phyloP scores from a whole-genome alignment of 768 basidiomycete genomes.

The Suillus brevipes region DNA sequence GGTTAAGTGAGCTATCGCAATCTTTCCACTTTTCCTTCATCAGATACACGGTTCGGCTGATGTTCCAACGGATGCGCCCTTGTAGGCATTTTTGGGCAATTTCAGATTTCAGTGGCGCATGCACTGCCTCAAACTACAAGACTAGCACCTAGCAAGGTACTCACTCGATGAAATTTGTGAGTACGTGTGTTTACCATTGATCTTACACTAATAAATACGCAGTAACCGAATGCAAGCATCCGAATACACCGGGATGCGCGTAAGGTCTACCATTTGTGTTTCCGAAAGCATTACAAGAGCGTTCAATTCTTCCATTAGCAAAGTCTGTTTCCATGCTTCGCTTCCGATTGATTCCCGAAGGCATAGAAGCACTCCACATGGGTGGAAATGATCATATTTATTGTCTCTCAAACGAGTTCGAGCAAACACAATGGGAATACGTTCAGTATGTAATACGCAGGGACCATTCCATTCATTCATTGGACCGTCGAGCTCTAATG shows the following conservation, averaged over 20 bases:
- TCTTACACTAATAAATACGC: no score
- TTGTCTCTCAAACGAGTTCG: neutral
- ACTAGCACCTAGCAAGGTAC: neutral
- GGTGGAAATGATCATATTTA: neutral
- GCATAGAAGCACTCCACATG: neutral
- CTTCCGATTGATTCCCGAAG: neutral
- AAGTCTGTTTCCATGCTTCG: neutral
- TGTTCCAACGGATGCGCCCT: neutral
- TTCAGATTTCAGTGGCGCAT: neutral
- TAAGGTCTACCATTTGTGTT: neutral
- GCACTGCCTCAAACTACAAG: neutral
- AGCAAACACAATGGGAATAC: neutral
- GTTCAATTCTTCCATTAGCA: neutral
- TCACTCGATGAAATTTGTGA: neutral
- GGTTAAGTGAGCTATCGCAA: neutral
- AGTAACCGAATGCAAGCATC: neutral
- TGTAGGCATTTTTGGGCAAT: neutral
- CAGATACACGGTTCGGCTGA: neutral
- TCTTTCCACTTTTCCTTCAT: neutral
- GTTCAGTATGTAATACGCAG: conserved; percentile 4
- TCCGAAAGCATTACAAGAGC: neutral
- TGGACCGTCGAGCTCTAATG: neutral
- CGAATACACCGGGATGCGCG: neutral
- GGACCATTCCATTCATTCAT: neutral
- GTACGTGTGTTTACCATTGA: neutral